Evolutionary conservation across 1,284 basidiomycete species (phyloP).

Genomic region (Ceratobasidium sp.): DNA sequence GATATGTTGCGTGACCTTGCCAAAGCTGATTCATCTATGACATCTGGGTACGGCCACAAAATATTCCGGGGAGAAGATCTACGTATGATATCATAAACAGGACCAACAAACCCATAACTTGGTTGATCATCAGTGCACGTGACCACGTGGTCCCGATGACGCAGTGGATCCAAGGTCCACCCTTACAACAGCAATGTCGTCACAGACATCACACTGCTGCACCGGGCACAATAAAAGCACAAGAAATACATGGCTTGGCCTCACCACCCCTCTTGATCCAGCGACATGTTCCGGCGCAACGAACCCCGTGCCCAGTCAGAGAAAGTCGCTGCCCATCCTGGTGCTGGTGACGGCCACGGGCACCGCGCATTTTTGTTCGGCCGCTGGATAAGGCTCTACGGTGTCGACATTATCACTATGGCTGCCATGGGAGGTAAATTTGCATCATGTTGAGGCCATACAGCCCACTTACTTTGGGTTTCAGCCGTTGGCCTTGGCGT

Average conservation of each 20-base stretch:
- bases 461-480: not conserved
- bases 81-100: not conserved
- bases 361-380: slow-evolving; percentile 54
- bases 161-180: slow-evolving; percentile 12
- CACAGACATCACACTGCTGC: no score
- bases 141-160: slow-evolving; percentile 18
- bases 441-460: not conserved
- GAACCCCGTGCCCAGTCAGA: slow-evolving; percentile 25
- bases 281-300: slow-evolving; percentile 37
- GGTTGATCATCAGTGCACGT: no score
- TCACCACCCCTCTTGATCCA: slow-evolving; percentile 1
- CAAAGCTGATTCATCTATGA: no score
- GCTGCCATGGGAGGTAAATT: slow-evolving; percentile 57
- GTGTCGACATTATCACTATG: slow-evolving; percentile 62
- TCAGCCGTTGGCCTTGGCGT: slow-evolving; percentile 62
- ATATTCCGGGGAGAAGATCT: not conserved
- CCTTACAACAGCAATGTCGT: slow-evolving; percentile 24
- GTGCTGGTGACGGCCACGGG: slow-evolving; percentile 26
- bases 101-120: not conserved
- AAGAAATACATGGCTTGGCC: not conserved
- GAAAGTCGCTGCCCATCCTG: slow-evolving; percentile 36
- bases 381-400: slow-evolving; percentile 60
- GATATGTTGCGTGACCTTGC: no score
- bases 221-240: slow-evolving; percentile 17
- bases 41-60: no score